Evolutionary conservation across 257 asterid species (phyloP), one percentile per base, ranked within the genome.

Genomic region (Coffea eugenioides): DNA sequence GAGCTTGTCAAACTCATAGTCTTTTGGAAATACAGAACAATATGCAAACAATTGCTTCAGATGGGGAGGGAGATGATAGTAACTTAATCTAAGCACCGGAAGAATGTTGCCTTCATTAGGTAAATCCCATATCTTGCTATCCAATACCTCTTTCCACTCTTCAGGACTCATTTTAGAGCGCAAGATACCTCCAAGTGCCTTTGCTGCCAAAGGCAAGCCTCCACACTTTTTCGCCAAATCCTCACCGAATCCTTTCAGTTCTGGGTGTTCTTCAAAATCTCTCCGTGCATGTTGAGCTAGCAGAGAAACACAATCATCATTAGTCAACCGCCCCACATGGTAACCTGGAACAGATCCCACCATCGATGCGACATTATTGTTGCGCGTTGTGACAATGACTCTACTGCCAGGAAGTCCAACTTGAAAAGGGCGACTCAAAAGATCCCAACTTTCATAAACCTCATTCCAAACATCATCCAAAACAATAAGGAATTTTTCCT

Each of bases 171-270:
- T 16, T 54, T 84, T 78, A 51, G 78, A 73, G 61, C 85, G 81
- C 80, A 84, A 75, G 69, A 84, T 57, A 27, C 85, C 82, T 49
- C 87, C 83, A 45, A 81, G 81, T 34, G 83, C 76, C 83, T 81
- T 84, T 15, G 83, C 83, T 51, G 81, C 87, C 79, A 84, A 74
- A 51, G 87, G 85, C 71, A 81, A 64, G 62, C 83, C 83, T 78
- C 75, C 68, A 75, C 85, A 84, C 79, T 82, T 81, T 54, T 45
- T 75, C 0, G 81, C 81, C 61, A 84, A 39, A 34, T 72, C 48
- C 85, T 81, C 74, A 31, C 87, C 83, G 18, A 77, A 39, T 41
- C 27, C 56, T 68, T 27, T 78, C 70, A 80, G 49, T 52, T 52
- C 45, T 34, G 78, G 52, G n/a, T 48, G 65, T n/a, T 67, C 62